Conservation (phyloP, 768 basidiomycete species). For the Rhizopogon vulgaris region DNA sequence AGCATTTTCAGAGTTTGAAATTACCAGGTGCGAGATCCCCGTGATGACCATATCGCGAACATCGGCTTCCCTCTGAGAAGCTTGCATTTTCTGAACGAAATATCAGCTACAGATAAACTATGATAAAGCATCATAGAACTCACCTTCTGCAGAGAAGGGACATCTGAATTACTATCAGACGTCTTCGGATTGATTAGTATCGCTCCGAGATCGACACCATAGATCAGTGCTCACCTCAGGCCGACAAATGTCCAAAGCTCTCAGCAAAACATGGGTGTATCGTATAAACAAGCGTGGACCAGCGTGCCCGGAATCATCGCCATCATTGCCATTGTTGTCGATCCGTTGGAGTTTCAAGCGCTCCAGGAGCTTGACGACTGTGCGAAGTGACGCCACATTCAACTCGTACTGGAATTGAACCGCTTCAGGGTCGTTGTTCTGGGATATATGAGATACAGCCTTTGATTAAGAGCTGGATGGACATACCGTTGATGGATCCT, state of each 20-base stretch:
- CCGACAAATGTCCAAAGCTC: constrained; percentile 50
- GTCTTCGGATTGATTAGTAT: constrained; percentile 24
- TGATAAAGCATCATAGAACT: neutral
- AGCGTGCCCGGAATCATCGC: constrained; percentile 62
- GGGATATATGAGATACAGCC: constrained; percentile 1
- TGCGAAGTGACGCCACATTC: constrained; percentile 68
- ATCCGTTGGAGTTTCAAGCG: constrained; percentile 59
- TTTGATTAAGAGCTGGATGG: neutral
- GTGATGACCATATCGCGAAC: constrained; percentile 73
- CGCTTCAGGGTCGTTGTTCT: constrained; percentile 34
- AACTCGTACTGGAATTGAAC: constrained; percentile 51
- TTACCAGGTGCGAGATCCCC: constrained; percentile 75
- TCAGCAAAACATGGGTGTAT: constrained; percentile 62
- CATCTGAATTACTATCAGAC: constrained; percentile 45
- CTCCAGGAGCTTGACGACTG: constrained; percentile 70
- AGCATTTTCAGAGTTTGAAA: constrained; percentile 80
- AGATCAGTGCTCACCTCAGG: constrained; percentile 32
- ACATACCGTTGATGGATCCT: constrained; percentile 46
- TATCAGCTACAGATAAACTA: constrained; percentile 1
- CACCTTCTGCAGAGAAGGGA: constrained; percentile 43
- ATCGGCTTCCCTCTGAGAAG: constrained; percentile 50
- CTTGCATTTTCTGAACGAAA: constrained; percentile 33
- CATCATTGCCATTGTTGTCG: constrained; percentile 45
- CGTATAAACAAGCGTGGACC: constrained; percentile 76
- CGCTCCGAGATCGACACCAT: neutral